phyloP scores from a whole-genome alignment of 2,329 filamentous ascomycete genomes.

The Epichloe gansuensis region DNA sequence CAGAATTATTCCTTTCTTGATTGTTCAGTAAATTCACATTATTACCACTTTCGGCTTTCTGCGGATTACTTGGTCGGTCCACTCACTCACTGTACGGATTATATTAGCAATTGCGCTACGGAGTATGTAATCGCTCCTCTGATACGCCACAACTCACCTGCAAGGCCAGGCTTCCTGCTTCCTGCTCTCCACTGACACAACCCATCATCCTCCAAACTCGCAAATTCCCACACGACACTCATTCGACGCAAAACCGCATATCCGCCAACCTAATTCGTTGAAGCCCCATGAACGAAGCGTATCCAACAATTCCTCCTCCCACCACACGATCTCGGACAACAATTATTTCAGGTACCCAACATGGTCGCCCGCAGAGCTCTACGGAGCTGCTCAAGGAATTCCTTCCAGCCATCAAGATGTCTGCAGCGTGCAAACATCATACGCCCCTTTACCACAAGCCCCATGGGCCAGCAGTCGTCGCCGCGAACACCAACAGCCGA shows the following conservation, averaged over 20 bases:
- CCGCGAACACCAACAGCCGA: constrained; percentile 23
- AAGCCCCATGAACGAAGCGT: neutral
- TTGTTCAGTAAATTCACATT: neutral
- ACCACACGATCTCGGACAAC: neutral
- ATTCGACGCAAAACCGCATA: neutral
- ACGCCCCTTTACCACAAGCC: constrained; percentile 19
- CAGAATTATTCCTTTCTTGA: neutral
- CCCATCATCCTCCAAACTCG: neutral
- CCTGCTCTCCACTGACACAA: neutral
- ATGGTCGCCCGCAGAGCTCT: constrained; percentile 21
- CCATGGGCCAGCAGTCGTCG: constrained; percentile 12
- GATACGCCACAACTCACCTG: neutral
- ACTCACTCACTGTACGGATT: neutral
- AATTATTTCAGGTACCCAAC: neutral
- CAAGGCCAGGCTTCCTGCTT: too few species aligned
- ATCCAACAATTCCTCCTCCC: neutral
- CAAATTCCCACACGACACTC: neutral
- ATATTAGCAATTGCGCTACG: neutral
- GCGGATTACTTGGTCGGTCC: neutral
- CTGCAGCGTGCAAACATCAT: constrained; percentile 6
- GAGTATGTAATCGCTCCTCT: too few species aligned
- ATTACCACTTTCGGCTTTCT: neutral
- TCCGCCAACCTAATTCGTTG: neutral
- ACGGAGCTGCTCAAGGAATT: constrained; percentile 15
- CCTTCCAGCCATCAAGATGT: constrained; percentile 10